phyloP scores from a whole-genome alignment of 2,329 filamentous ascomycete genomes.

The Pleochaeta shiraiana region DNA sequence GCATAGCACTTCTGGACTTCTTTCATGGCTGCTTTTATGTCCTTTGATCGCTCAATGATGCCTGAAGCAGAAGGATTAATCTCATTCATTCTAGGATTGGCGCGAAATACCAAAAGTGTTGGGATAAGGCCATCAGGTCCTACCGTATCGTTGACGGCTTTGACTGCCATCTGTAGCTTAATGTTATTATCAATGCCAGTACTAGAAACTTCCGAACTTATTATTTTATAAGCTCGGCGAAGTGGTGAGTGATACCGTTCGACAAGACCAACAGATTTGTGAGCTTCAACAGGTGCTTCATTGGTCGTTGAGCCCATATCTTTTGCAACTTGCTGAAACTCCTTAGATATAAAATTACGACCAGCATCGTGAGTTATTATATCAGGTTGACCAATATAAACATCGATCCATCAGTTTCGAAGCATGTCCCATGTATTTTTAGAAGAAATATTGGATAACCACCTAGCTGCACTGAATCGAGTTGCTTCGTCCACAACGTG shows the following conservation, averaged over 20 bases:
- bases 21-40: conserved; percentile 6
- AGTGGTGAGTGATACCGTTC: not conserved
- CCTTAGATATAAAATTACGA: conserved; percentile 5
- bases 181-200: not conserved
- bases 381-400: conserved; percentile 2
- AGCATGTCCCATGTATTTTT: conserved; percentile 4
- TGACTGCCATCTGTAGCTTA: not conserved
- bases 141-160: not conserved
- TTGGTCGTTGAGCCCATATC: not conserved
- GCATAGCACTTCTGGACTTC: conserved; percentile 4
- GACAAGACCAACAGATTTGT: not conserved
- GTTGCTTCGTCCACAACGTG: not conserved
- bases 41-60: not conserved
- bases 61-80: not conserved
- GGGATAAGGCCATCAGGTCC: not conserved
- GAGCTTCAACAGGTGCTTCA: not conserved
- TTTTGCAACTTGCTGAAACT: conserved; percentile 2
- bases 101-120: not conserved
- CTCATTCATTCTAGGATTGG: not conserved
- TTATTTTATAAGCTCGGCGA: not conserved
- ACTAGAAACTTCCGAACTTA: not conserved
- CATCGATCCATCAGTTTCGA: conserved; percentile 5
- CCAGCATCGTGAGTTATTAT: not conserved
- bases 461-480: conserved; percentile 4
- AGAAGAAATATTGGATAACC: not conserved